Base-by-base conservation (phyloP, 352 stramenopile genomes). In the Globisporangium radiosum region DNA sequence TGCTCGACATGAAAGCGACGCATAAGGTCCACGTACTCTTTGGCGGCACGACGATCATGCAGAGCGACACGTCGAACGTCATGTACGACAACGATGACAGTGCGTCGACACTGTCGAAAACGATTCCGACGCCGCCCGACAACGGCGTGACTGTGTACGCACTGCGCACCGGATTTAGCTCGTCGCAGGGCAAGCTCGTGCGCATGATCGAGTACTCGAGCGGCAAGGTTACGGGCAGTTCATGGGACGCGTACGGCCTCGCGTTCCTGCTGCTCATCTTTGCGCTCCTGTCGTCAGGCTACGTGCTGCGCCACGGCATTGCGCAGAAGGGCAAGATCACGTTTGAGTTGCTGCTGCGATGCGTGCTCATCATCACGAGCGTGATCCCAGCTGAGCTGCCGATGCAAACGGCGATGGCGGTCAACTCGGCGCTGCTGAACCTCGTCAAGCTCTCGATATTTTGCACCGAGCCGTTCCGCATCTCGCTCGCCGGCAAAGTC, bases 401-500 rank as follows among this genome's bases (percentile, higher is more conserved):
- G 3, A 98, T 99, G 95, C 95, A 99, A 70, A 92, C 98, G 15
- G 87, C 84, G 37, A 92, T 99, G 74, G 96, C 96, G 3, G 97
- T 99, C 37, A 99, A 98, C 66, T 98, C 93, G 63, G 97, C 93
- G 49, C 72, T 99, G 40, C 68, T 96, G 7, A 90, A 92, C 58
- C 78, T 99, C 40, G 87, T 97, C 6, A 98, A 98, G 67, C 71
- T 97, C 25, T 94, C 78, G 55, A 95, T 99, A 47, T 99, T 98
- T 73, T 99, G 97, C 76, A 99, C 97, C 0, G 97, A 99, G 67
- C 95, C 95, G 33, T 99, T 98, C 76, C 93, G 97, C 51, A 99
- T 99, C 58, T 97, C 97, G 36, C 72, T 98, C 17, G 97, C 96
- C 19, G 97, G 97, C 36, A 96, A 98, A 54, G 89, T 99, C 2